Conservation (phyloP, 2,329 filamentous ascomycete species). For the Botrytis fragariae region DNA sequence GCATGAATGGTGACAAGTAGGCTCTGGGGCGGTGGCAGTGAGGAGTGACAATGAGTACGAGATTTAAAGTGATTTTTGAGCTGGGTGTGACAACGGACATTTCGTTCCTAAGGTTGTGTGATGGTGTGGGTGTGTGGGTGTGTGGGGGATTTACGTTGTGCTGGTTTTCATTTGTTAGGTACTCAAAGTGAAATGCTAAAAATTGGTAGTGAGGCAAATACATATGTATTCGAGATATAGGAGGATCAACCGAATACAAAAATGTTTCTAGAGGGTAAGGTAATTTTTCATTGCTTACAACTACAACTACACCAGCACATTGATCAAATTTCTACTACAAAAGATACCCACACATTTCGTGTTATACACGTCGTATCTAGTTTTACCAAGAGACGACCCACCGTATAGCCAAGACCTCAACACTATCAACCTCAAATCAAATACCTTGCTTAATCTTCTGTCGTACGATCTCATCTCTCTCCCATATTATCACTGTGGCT, state of each 20-base stretch:
- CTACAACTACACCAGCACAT: neutral
- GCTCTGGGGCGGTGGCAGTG: constrained; percentile 1
- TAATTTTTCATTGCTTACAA: neutral
- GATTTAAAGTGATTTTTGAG: neutral
- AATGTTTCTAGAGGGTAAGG: neutral
- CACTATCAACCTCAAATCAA: constrained; percentile 20
- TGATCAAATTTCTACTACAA: neutral
- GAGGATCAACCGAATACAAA: too few relatives aligned
- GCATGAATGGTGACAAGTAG: neutral
- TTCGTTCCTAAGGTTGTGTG: neutral
- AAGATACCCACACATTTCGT: neutral
- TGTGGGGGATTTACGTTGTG: constrained; percentile 7
- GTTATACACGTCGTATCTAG: neutral
- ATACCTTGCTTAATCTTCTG: constrained; percentile 34
- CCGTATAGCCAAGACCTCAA: constrained; percentile 4
- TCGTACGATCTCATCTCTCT: constrained; percentile 44
- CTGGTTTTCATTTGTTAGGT: neutral
- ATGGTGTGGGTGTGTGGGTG: constrained; percentile 1
- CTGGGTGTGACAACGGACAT: neutral
- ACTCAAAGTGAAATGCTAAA: neutral
- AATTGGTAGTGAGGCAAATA: neutral
- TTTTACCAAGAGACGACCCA: neutral
- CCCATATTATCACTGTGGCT: constrained; percentile 48
- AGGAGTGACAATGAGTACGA: neutral
- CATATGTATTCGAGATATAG: neutral